A percentile compares a stretch with the other conserved stretches of the same genome.
Evolutionary conservation across 495 filamentous ascomycete genomes (phyloP).

Genomic region (Lasiosphaeriaceae sp.): DNA sequence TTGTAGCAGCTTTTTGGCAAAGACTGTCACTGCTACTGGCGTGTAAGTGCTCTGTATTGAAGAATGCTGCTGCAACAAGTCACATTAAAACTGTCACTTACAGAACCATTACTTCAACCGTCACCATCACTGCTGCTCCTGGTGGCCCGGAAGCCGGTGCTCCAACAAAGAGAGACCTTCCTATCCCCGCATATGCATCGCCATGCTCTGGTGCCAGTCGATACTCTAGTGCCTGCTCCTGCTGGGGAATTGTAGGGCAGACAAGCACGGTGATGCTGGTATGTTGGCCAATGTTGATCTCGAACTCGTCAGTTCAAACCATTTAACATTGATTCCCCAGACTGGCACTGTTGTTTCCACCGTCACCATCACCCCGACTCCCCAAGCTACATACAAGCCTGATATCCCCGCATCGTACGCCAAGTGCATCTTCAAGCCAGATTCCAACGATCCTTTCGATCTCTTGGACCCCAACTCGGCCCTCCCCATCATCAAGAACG

Average conservation of each 20-base stretch:
- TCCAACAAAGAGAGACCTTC: background rate
- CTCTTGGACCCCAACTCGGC: conserved; percentile 3
- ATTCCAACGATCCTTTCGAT: background rate
- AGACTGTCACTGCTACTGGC: background rate
- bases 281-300: too few species aligned
- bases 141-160: background rate
- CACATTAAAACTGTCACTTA: background rate
- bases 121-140: background rate
- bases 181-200: conserved; percentile 14
- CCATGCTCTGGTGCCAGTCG: conserved; percentile 8
- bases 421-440: conserved; percentile 9
- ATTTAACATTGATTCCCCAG: too few species aligned
- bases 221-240: conserved; percentile 21
- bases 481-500: background rate
- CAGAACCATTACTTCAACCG: background rate
- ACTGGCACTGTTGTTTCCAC: background rate
- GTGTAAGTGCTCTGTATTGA: background rate
- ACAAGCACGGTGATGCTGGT: background rate
- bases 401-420: conserved; percentile 3
- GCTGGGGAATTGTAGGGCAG: conserved; percentile 4
- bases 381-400: background rate
- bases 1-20: conserved; percentile 12
- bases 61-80: background rate
- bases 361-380: background rate
- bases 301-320: too few species aligned